phyloP scores from a whole-genome alignment of 208 protist species.

The Wallacemonas rigidus region DNA sequence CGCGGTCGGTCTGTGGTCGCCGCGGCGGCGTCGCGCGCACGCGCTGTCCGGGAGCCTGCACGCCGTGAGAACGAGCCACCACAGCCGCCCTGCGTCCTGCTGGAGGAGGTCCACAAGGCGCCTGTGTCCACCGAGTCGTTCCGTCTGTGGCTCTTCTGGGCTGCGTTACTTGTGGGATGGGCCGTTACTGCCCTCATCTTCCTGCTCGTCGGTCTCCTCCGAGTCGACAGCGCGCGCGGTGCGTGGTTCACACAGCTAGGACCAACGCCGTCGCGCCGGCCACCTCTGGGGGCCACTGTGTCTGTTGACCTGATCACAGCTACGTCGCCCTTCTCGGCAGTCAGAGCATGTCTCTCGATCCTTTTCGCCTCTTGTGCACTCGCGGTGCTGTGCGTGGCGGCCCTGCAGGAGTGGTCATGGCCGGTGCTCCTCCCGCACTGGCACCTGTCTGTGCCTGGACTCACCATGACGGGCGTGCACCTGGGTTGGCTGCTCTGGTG shows the following conservation, averaged over 20 bases:
- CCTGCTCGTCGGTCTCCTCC: conserved; percentile 21
- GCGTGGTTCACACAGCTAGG: conserved; percentile 9
- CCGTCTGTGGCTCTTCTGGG: conserved; percentile 35
- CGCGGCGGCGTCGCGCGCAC: too few species aligned
- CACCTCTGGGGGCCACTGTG: background rate
- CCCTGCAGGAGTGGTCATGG: conserved; percentile 53
- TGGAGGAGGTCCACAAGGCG: background rate
- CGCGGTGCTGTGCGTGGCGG: conserved; percentile 34
- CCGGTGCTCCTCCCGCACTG: conserved; percentile 38
- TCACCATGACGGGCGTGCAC: conserved; percentile 27
- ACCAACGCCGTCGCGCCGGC: background rate
- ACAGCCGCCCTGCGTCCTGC: background rate
- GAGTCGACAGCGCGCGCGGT: background rate
- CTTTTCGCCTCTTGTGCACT: conserved; percentile 26
- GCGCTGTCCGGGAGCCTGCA: background rate
- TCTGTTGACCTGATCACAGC: background rate
- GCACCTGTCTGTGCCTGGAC: conserved; percentile 36
- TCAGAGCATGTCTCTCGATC: conserved; percentile 13
- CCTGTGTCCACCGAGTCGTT: conserved; percentile 8
- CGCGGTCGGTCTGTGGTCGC: background rate
- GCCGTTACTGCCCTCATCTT: conserved; percentile 29
- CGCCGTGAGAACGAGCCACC: too few species aligned
- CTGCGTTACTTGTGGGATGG: conserved; percentile 30
- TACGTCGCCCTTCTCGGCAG: conserved; percentile 8
- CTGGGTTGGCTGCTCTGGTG: conserved; percentile 36